These are phyloP conservation scores for Penicillium sumatraense DNA, from an alignment of 2,329 filamentous ascomycete genomes.

Conservation along the genomic window DNA sequence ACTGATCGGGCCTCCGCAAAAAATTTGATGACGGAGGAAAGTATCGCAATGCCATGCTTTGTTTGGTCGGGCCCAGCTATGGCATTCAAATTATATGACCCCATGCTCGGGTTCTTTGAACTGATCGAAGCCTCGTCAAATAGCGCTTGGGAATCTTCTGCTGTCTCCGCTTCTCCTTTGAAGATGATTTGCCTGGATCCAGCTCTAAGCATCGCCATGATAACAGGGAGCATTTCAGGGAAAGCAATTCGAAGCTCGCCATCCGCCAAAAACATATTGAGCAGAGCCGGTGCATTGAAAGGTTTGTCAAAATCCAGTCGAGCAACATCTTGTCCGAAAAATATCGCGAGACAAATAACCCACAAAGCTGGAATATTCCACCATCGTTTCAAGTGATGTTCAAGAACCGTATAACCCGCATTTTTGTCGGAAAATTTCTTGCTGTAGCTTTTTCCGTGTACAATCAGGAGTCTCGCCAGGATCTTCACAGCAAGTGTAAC, in stretches of 20 bases:
- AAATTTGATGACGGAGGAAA: slow-evolving; percentile 79
- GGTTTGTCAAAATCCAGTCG: slow-evolving; percentile 72
- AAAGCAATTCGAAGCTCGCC: slow-evolving; percentile 70
- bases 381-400: slow-evolving; percentile 78
- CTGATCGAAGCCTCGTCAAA: background rate
- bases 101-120: slow-evolving; percentile 16
- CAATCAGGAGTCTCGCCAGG: slow-evolving; percentile 78
- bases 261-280: slow-evolving; percentile 68
- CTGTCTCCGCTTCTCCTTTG: slow-evolving; percentile 54
- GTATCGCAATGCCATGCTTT: slow-evolving; percentile 52
- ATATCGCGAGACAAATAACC: slow-evolving; percentile 83
- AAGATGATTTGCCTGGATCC: slow-evolving; percentile 71
- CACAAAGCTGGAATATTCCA: slow-evolving; percentile 86
- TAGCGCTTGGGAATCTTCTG: background rate
- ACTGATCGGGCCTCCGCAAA: slow-evolving; percentile 77
- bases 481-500: slow-evolving; percentile 82
- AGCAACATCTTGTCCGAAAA: slow-evolving; percentile 83
- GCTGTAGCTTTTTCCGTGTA: slow-evolving; percentile 79
- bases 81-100: slow-evolving; percentile 12
- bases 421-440: slow-evolving; percentile 85
- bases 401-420: slow-evolving; percentile 86
- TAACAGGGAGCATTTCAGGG: slow-evolving; percentile 77
- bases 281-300: slow-evolving; percentile 74
- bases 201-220: slow-evolving; percentile 84
- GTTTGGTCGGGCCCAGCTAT: slow-evolving; percentile 5